Evolutionary conservation across 2,329 filamentous ascomycete genomes (phyloP).

Genomic region (Penicillium thymicola): DNA sequence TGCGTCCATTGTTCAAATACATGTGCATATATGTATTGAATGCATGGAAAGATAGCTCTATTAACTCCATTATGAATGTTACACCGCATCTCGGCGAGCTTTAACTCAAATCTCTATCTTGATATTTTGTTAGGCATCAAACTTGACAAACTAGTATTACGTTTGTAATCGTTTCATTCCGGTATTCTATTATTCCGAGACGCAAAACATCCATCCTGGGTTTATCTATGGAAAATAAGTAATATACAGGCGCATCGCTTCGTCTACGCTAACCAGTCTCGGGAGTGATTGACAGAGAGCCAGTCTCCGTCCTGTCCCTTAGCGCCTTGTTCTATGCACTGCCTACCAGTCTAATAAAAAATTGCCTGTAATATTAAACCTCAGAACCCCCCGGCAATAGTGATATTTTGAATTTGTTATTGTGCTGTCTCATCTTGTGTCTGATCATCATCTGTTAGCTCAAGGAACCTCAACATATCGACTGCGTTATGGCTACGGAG

Average conservation of each 20-base stretch:
- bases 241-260: neutral
- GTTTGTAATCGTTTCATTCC: too few species aligned
- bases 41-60: neutral
- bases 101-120: neutral
- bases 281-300: neutral
- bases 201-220: too few species aligned
- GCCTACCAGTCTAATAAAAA: neutral
- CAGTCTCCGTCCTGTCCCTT: neutral
- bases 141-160: too few species aligned
- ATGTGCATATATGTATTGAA: neutral
- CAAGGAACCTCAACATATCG: neutral
- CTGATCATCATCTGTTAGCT: neutral
- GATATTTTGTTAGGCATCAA: neutral
- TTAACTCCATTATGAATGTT: neutral
- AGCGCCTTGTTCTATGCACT: constrained; percentile 2
- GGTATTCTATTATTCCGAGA: too few species aligned
- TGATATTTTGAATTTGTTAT: neutral
- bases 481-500: neutral
- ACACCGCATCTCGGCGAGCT: neutral
- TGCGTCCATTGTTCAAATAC: neutral
- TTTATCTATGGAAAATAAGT: neutral
- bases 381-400: too few species aligned
- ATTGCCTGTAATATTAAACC: neutral
- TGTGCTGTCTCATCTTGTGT: too few species aligned
- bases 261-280: neutral